Evolutionary conservation across 2,329 filamentous ascomycete genomes (phyloP).

Genomic region (Fusarium oligoseptatum): DNA sequence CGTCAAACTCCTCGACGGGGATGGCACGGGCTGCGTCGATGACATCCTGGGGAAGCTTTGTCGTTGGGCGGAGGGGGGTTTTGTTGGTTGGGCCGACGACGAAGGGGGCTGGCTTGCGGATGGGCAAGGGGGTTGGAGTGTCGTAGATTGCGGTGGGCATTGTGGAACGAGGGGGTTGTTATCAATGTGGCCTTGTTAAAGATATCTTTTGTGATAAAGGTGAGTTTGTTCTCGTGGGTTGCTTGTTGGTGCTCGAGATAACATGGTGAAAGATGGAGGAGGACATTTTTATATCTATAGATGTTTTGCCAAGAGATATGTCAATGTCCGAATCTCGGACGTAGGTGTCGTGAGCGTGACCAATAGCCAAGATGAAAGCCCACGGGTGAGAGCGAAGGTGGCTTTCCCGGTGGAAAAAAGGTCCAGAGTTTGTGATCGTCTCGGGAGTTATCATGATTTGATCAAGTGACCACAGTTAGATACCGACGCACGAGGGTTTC

Average conservation of each 20-base stretch:
- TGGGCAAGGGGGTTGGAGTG: neutral
- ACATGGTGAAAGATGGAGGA: neutral
- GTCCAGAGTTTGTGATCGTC: neutral
- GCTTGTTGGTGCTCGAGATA: neutral
- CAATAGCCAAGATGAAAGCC: neutral
- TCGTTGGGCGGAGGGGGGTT: slow-evolving; percentile 44
- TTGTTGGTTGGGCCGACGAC: slow-evolving; percentile 50
- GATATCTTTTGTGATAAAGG: neutral
- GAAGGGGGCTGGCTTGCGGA: slow-evolving; percentile 33
- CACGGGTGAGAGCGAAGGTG: neutral
- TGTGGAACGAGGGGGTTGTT: neutral
- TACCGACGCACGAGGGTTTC: neutral
- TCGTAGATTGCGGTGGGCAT: slow-evolving; percentile 16
- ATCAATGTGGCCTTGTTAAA: neutral
- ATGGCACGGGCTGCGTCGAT: slow-evolving; percentile 18
- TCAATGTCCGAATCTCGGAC: neutral
- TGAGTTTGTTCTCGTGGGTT: neutral
- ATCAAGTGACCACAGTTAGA: slow-evolving; percentile 8
- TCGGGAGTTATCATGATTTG: slow-evolving; percentile 1
- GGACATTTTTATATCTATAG: slow-evolving; percentile 5
- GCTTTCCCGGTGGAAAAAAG: neutral
- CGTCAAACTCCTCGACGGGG: slow-evolving; percentile 58
- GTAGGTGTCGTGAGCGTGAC: neutral
- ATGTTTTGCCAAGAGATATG: neutral
- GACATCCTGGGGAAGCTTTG: slow-evolving; percentile 20